Conservation (phyloP, 345 rosid species). For the Gossypium raimondii region DNA sequence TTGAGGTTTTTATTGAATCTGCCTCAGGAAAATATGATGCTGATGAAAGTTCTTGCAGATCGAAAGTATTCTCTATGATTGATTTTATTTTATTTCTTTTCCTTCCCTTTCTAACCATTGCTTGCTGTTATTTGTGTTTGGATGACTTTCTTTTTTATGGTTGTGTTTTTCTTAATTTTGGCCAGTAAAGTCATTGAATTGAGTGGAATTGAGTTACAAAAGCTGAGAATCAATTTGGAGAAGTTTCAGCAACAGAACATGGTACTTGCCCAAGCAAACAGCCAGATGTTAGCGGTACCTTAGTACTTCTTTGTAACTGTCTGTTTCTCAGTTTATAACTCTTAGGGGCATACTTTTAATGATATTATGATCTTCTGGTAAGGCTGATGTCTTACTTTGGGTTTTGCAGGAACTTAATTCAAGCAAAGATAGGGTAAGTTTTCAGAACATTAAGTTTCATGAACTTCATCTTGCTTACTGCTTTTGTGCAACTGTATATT, state of each 20-base stretch:
- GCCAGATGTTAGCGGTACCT: constrained; percentile 20
- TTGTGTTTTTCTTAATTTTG: constrained; percentile 1
- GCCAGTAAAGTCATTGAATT: constrained; percentile 52
- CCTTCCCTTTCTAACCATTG: background rate
- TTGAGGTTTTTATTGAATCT: constrained; percentile 14
- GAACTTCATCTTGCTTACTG: constrained; percentile 9
- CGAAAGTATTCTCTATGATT: constrained; percentile 42
- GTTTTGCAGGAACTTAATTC: constrained; percentile 63
- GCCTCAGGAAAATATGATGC: constrained; percentile 49
- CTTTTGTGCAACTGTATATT: constrained; percentile 6
- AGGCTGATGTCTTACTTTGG: constrained; percentile 18
- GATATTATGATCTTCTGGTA: constrained; percentile 5
- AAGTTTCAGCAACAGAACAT: constrained; percentile 59
- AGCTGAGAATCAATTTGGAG: constrained; percentile 28
- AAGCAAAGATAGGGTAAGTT: constrained; percentile 57
- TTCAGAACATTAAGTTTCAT: constrained; percentile 18
- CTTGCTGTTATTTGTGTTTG: constrained; percentile 17
- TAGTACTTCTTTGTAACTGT: background rate
- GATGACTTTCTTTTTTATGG: background rate
- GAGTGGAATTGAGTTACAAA: constrained; percentile 44
- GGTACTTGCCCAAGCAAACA: constrained; percentile 58
- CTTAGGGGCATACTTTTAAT: background rate
- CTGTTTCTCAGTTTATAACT: constrained; percentile 11
- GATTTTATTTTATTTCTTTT: background rate
- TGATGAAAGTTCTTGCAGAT: constrained; percentile 43